These are phyloP conservation scores for Lachnellula occidentalis DNA, from an alignment of 2,329 filamentous ascomycete genomes.

Conservation along the genomic window DNA sequence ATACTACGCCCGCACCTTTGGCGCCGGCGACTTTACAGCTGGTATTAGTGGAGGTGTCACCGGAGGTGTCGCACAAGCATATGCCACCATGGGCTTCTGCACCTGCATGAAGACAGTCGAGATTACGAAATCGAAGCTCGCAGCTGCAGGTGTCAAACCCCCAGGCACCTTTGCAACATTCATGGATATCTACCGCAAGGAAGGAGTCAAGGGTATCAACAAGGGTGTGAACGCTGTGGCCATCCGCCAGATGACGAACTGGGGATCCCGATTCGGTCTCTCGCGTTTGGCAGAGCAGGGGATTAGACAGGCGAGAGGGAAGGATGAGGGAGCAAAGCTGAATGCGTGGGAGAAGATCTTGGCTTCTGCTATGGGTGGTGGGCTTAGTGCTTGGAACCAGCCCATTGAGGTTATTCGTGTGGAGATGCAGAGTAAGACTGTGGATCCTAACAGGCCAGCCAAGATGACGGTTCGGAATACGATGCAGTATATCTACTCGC, in stretches of 20 bases:
- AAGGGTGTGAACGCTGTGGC: slow-evolving; percentile 97
- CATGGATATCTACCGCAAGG: slow-evolving; percentile 91
- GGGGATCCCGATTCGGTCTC: slow-evolving; percentile 93
- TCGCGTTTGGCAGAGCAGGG: slow-evolving; percentile 85
- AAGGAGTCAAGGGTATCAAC: slow-evolving; percentile 95
- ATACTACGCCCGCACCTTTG: slow-evolving; percentile 79
- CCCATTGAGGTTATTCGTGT: slow-evolving; percentile 99
- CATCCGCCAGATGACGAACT: slow-evolving; percentile 99
- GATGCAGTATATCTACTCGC: slow-evolving; percentile 79
- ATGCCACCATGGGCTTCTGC: slow-evolving; percentile 99
- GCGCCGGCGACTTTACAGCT: slow-evolving; percentile 78
- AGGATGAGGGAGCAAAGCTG: slow-evolving; percentile 76
- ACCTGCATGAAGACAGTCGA: slow-evolving; percentile 99
- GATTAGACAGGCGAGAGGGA: slow-evolving; percentile 73
- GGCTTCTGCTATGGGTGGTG: slow-evolving; percentile 82
- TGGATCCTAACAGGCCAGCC: slow-evolving; percentile 95
- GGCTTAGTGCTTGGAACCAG: slow-evolving; percentile 97
- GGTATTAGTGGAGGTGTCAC: slow-evolving; percentile 89
- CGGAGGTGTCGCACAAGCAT: slow-evolving; percentile 94
- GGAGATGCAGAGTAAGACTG: slow-evolving; percentile 99
- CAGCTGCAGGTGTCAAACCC: slow-evolving; percentile 73
- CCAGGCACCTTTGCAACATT: slow-evolving; percentile 93
- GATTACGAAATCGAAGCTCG: slow-evolving; percentile 97
- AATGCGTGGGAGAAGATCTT: slow-evolving; percentile 79
- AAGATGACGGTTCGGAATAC: slow-evolving; percentile 96